These are phyloP conservation scores for Naegleria lovaniensis DNA, from an alignment of 208 protist species.

Conservation along the genomic window DNA sequence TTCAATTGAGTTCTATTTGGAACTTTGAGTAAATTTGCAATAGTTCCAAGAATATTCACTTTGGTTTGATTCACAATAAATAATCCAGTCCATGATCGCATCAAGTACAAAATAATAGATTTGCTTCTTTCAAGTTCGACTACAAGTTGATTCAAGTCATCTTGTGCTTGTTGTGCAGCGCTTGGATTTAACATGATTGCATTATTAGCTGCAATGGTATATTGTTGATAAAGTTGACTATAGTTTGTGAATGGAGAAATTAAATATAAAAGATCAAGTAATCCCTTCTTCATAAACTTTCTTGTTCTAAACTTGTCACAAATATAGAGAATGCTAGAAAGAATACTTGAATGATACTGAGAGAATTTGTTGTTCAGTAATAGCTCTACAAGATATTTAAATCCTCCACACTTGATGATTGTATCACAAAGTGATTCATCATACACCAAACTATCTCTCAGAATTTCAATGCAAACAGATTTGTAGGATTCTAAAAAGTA, in stretches of 20 bases:
- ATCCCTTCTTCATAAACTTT: background rate
- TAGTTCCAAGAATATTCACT: background rate
- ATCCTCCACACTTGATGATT: background rate
- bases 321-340: background rate
- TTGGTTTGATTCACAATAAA: background rate
- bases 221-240: background rate
- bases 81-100: constrained; percentile 12
- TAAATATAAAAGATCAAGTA: background rate
- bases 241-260: background rate
- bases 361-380: background rate
- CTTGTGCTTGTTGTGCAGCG: background rate
- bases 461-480: background rate
- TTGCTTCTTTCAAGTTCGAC: constrained; percentile 1
- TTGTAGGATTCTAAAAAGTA: constrained; percentile 14
- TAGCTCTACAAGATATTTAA: background rate
- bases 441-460: background rate
- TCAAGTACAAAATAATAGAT: background rate
- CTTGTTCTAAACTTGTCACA: background rate
- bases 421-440: background rate
- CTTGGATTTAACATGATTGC: background rate
- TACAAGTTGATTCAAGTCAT: background rate
- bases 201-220: background rate
- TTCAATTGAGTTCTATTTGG: background rate
- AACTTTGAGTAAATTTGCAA: background rate
- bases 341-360: background rate